A percentile compares a stretch with the other conserved stretches of the same genome.
These are phyloP conservation scores for Boletus rubescentipes DNA, from an alignment of 768 basidiomycete species.

Conservation along the genomic window DNA sequence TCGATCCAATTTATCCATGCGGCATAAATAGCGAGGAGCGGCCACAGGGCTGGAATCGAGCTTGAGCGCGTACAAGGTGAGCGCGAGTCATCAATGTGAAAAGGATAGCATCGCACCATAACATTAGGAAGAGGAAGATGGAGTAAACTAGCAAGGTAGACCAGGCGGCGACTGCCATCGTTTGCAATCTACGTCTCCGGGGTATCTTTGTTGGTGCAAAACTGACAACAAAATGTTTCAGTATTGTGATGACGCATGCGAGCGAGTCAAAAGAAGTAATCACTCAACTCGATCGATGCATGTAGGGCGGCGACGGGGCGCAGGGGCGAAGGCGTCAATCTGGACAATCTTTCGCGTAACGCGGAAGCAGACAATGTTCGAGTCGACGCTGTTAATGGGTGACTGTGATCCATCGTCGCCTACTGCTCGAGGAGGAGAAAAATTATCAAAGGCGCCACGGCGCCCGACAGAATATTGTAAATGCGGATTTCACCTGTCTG, in stretches of 20 bases:
- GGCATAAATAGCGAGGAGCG: constrained; percentile 71
- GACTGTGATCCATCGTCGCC: constrained; percentile 34
- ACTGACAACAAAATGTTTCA: constrained; percentile 36
- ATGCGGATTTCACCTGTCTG: neutral
- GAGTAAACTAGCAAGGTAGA: constrained; percentile 75
- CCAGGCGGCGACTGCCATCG: constrained; percentile 85
- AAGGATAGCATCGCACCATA: constrained; percentile 57
- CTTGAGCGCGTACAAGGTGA: constrained; percentile 40
- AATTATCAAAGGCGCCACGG: neutral
- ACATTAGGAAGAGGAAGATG: constrained; percentile 66
- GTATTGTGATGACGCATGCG: neutral
- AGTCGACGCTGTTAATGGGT: constrained; percentile 37
- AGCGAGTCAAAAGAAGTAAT: neutral
- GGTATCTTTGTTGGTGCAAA: constrained; percentile 90
- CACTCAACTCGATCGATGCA: constrained; percentile 70
- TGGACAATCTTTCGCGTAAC: constrained; percentile 61
- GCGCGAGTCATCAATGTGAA: neutral
- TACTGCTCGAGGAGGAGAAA: neutral
- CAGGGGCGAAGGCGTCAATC: constrained; percentile 55
- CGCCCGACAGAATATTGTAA: constrained; percentile 1
- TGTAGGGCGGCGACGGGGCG: constrained; percentile 65
- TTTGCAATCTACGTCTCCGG: constrained; percentile 82
- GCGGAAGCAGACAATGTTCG: constrained; percentile 60
- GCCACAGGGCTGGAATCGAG: constrained; percentile 89
- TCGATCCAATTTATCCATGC: constrained; percentile 80